phyloP scores from a whole-genome alignment of 2,329 filamentous ascomycete species.

The Beauveria asiatica region DNA sequence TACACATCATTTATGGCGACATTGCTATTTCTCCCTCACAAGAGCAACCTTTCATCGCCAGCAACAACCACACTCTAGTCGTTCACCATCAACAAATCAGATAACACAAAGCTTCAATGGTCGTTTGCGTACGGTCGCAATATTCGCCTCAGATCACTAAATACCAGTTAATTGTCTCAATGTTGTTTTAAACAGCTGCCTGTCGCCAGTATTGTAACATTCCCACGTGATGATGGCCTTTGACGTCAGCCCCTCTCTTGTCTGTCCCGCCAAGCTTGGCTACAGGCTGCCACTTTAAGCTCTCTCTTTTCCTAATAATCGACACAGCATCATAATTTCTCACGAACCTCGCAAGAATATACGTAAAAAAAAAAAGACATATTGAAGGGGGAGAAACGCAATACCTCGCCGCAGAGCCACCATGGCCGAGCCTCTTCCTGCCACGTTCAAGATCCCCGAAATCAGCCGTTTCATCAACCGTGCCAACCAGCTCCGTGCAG shows the following conservation, averaged over 20 bases:
- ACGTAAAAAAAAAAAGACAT: too few relatives aligned
- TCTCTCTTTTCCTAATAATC: background rate
- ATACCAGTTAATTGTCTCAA: background rate
- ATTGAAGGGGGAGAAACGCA: background rate
- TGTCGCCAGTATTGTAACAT: background rate
- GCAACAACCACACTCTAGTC: too few relatives aligned
- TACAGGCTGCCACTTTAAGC: background rate
- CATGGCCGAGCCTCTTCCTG: conserved; percentile 54
- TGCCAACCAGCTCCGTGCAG: conserved; percentile 72
- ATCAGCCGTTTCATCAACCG: conserved; percentile 76
- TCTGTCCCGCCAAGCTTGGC: conserved; percentile 2
- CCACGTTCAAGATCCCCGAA: conserved; percentile 64
- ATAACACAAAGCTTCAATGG: too few relatives aligned
- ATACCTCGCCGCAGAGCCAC: background rate
- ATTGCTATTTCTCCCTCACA: too few relatives aligned
- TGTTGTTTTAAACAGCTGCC: background rate
- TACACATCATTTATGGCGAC: too few relatives aligned
- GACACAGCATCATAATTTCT: background rate
- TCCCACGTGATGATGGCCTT: conserved; percentile 10
- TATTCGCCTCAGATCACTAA: too few relatives aligned
- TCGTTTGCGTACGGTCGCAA: too few relatives aligned
- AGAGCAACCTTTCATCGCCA: too few relatives aligned
- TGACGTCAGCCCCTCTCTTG: conserved; percentile 10
- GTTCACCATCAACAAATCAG: too few relatives aligned
- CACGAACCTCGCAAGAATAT: background rate